Evolutionary conservation across 352 stramenopile genomes (phyloP).

Genomic region (Phytophthora litchii): DNA sequence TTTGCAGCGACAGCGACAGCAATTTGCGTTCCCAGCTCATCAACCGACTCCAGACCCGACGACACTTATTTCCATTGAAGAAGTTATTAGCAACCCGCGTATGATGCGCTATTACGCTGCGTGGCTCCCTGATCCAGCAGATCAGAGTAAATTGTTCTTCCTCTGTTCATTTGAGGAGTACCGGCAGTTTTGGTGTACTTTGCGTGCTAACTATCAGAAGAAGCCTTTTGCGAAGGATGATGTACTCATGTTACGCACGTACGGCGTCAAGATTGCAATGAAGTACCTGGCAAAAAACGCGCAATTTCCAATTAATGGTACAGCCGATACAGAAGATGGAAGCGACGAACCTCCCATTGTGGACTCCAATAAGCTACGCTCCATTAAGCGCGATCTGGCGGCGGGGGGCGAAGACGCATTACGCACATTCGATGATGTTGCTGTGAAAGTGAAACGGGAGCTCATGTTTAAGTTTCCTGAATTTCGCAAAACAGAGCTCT

Average conservation of each 20-base stretch:
- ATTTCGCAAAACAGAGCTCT: conserved; percentile 84
- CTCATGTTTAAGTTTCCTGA: conserved; percentile 82
- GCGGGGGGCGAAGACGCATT: conserved; percentile 80
- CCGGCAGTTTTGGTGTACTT: conserved; percentile 72
- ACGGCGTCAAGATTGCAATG: conserved; percentile 87
- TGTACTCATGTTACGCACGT: conserved; percentile 82
- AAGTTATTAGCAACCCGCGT: conserved; percentile 77
- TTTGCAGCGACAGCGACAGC: conserved; percentile 39
- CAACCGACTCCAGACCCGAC: conserved; percentile 46
- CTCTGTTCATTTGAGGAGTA: conserved; percentile 81
- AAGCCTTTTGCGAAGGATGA: conserved; percentile 84
- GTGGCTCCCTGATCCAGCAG: conserved; percentile 54
- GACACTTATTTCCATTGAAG: conserved; percentile 72
- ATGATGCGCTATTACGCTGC: conserved; percentile 86
- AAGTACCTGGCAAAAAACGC: conserved; percentile 83
- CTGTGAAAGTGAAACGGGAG: conserved; percentile 77
- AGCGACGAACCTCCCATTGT: conserved; percentile 45
- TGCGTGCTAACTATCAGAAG: conserved; percentile 68
- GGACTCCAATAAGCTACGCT: conserved; percentile 61
- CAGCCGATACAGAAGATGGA: conserved; percentile 26
- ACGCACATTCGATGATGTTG: conserved; percentile 79
- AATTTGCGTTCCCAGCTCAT: conserved; percentile 37
- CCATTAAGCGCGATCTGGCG: conserved; percentile 80
- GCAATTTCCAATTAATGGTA: conserved; percentile 78
- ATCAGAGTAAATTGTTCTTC: conserved; percentile 85